These are phyloP conservation scores for Eutrema yunnanense DNA, from an alignment of 345 rosid genomes.

Conservation along the genomic window DNA sequence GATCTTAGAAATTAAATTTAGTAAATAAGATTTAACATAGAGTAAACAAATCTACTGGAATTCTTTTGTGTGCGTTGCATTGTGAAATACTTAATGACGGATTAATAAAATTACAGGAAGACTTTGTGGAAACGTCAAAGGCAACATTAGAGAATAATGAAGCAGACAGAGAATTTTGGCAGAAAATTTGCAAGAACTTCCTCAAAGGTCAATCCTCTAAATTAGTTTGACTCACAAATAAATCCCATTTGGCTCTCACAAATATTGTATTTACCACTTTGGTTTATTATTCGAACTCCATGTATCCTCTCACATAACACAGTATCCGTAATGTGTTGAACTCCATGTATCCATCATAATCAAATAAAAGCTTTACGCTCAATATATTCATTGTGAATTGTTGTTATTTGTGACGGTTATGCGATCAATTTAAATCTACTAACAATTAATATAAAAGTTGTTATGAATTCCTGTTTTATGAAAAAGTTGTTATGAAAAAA, in stretches of 20 bases:
- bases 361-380: not conserved
- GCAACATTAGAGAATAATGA: constrained; percentile 20
- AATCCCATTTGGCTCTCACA: not conserved
- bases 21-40: not conserved
- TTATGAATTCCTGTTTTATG: no score
- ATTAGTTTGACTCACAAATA: not conserved
- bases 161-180: constrained; percentile 11
- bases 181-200: constrained; percentile 21
- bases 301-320: not conserved
- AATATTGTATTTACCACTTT: not conserved
- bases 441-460: no score
- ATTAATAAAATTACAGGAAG: not conserved
- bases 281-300: not conserved
- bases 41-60: not conserved
- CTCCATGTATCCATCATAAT: not conserved
- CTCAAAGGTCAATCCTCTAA: constrained; percentile 9
- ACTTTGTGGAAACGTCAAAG: constrained; percentile 11
- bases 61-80: not conserved
- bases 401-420: no score
- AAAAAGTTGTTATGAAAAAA: no score
- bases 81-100: not conserved
- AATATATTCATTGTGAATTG: no score
- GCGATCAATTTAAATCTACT: no score
- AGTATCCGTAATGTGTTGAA: not conserved
- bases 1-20: not conserved